Evolutionary conservation across 768 basidiomycete genomes (phyloP).

Genomic region (Naganishia kalamii): DNA sequence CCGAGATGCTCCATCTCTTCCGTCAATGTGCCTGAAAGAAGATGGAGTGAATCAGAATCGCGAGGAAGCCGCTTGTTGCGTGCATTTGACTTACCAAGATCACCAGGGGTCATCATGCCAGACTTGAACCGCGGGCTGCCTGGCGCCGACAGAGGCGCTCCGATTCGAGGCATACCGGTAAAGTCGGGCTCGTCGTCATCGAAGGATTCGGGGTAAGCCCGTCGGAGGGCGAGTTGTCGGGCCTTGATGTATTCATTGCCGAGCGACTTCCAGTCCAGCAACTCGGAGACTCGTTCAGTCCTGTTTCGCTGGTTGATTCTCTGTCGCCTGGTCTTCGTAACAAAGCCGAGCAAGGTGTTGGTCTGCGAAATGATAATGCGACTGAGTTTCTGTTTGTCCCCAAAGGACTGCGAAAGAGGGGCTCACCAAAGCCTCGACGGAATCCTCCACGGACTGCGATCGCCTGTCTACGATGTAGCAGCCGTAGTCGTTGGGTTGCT

Average conservation of each 20-base stretch:
- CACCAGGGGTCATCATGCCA: constrained; percentile 72
- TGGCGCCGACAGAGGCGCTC: constrained; percentile 67
- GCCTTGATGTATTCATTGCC: constrained; percentile 97
- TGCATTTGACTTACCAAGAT: constrained; percentile 55
- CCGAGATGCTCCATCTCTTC: constrained; percentile 76
- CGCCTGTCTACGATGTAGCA: constrained; percentile 95
- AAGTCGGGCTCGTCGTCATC: constrained; percentile 57
- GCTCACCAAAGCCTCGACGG: constrained; percentile 66
- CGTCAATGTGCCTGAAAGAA: constrained; percentile 33
- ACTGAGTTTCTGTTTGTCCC: background rate
- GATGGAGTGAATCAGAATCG: background rate
- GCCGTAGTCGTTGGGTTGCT: constrained; percentile 86
- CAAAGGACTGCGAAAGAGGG: background rate
- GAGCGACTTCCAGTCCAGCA: constrained; percentile 91
- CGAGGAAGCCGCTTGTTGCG: constrained; percentile 59
- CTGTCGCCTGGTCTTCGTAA: constrained; percentile 69
- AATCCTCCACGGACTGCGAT: constrained; percentile 80
- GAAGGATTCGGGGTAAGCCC: constrained; percentile 94
- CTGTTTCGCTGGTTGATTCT: constrained; percentile 98
- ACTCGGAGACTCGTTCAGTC: constrained; percentile 83
- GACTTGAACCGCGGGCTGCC: constrained; percentile 74
- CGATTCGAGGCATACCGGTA: constrained; percentile 60
- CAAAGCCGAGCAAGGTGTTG: constrained; percentile 44
- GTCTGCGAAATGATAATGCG: constrained; percentile 27
- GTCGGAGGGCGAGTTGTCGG: constrained; percentile 77